These are phyloP conservation scores for Suillus subluteus DNA, from an alignment of 768 basidiomycete species.

Conservation along the genomic window DNA sequence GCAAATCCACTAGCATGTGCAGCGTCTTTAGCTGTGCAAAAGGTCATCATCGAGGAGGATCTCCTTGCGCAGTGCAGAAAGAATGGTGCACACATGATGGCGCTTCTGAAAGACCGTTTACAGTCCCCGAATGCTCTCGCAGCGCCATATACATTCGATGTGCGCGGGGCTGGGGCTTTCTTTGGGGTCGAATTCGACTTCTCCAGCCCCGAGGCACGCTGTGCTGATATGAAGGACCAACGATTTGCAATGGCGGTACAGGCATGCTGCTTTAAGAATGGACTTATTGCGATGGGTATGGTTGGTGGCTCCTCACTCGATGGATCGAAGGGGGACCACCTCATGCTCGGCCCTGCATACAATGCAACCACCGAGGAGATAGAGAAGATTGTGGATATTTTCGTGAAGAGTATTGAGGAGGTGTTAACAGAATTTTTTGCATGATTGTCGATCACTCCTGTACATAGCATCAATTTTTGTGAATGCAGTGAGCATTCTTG, in stretches of 20 bases:
- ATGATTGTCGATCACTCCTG: constrained; percentile 8
- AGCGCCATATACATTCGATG: constrained; percentile 72
- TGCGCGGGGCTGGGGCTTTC: constrained; percentile 84
- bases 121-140: constrained; percentile 57
- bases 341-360: constrained; percentile 80
- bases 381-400: constrained; percentile 64
- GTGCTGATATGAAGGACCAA: constrained; percentile 53
- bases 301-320: constrained; percentile 68
- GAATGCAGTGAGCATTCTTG: background rate
- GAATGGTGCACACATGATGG: constrained; percentile 64
- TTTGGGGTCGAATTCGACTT: constrained; percentile 88
- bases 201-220: constrained; percentile 41
- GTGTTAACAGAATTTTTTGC: constrained; percentile 45
- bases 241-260: constrained; percentile 73
- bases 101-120: constrained; percentile 57
- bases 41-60: constrained; percentile 68
- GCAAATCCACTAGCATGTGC: constrained; percentile 78
- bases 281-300: constrained; percentile 75
- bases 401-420: constrained; percentile 71
- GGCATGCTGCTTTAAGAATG: constrained; percentile 66
- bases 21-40: constrained; percentile 81
- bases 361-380: constrained; percentile 74
- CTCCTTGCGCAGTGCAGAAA: constrained; percentile 65
- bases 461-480: background rate
- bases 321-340: constrained; percentile 73